Percentiles rank a stretch among this genome's conserved stretches.
Conservation (phyloP, 2,329 filamentous ascomycete genomes). For the Neonectria ditissima region DNA sequence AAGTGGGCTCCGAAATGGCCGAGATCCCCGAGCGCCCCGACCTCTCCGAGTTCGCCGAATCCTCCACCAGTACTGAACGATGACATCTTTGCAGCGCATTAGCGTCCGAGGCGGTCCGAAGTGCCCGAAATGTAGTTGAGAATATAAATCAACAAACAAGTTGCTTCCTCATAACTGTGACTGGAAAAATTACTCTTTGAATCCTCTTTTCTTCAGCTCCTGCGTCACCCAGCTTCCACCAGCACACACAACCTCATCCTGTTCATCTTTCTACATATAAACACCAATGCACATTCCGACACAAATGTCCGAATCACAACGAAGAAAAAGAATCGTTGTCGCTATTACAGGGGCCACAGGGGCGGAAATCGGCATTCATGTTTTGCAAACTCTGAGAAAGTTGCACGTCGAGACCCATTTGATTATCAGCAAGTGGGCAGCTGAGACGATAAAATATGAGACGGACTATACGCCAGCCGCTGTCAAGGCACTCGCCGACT, state of each 20-base stretch:
- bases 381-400: conserved; percentile 26
- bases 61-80: neutral
- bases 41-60: conserved; percentile 18
- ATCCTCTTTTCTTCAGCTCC: too few relatives aligned
- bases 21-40: conserved; percentile 27
- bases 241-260: too few relatives aligned
- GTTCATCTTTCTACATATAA: too few relatives aligned
- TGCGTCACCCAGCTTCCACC: too few relatives aligned
- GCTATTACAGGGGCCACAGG: conserved; percentile 39
- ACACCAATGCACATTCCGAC: too few relatives aligned
- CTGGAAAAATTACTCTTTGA: too few relatives aligned
- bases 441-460: conserved; percentile 36
- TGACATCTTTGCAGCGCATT: too few relatives aligned
- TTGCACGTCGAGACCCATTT: conserved; percentile 37
- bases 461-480: conserved; percentile 30
- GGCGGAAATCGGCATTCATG: conserved; percentile 30
- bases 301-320: neutral
- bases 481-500: conserved; percentile 30
- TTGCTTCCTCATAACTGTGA: too few relatives aligned
- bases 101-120: neutral
- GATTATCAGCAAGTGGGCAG: conserved; percentile 37
- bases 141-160: neutral
- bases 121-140: neutral
- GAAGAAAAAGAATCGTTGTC: conserved; percentile 30
- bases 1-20: neutral